Evolutionary conservation across 306 rosid genomes (phyloP), one percentile per base, ranked within the genome.

Genomic region (Dicorynia guianensis): DNA sequence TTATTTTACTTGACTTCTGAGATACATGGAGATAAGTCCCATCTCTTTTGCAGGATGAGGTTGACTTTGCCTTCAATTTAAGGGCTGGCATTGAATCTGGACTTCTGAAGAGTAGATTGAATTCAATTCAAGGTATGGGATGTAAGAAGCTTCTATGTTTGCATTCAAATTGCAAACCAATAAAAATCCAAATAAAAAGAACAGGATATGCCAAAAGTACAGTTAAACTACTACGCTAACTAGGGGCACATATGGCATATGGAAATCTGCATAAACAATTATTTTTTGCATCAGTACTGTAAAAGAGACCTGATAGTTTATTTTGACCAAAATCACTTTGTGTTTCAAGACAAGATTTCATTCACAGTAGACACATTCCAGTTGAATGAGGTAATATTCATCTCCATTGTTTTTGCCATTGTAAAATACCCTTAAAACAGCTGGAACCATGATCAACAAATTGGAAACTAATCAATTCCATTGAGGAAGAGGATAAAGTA

Each of bases 21-120:
- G 66, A 82, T 19, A 74, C 80, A 13, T 40, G 76, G 18, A 59
- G 78, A 74, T 39, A 82, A 46, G 25, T 74, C n/a, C 80, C 48
- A 25, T 47, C 59, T 15, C 61, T 78, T 52, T 53, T 56, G 69
- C 61, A 62, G 53, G 52, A 18, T 60, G 53, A 64, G 54, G 56
- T 59, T 25, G 66, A 18, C 61, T 55, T 78, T 11, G 80, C 47
- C 82, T 54, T 79, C 74, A 69, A 47, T 55, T 69, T 55, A 68
- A 18, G 19, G 5, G 72, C 49, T 5, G 67, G 73, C 63, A 72
- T 55, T 54, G 72, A 72, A 17, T 38, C 14, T 25, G 35, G 65
- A 62, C 40, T 53, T 56, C 61, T 18, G 61, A 62, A 78, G 65
- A 52, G n/a, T 18, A 13, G 71, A 63, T 39, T 64, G 20, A 46